Percentiles rank a stretch among this genome's conserved stretches.
These are phyloP conservation scores for Hymenoscyphus linearis DNA, from an alignment of 2,329 filamentous ascomycete species.

Conservation along the genomic window DNA sequence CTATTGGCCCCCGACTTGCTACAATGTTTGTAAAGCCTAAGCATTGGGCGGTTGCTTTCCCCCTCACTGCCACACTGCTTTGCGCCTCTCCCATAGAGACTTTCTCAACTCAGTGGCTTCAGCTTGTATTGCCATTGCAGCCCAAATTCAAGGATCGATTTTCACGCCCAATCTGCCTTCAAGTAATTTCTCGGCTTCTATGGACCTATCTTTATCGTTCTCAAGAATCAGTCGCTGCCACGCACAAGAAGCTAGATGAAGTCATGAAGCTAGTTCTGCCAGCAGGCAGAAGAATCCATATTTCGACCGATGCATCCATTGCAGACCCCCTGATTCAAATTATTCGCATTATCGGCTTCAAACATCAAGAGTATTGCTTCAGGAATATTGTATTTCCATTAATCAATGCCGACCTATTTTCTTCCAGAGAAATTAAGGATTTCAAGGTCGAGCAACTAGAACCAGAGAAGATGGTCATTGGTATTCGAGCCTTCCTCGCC, in stretches of 20 bases:
- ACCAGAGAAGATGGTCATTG: conserved; percentile 95
- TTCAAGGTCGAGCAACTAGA: conserved; percentile 82
- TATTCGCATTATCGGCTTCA: conserved; percentile 90
- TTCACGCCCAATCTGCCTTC: conserved; percentile 72
- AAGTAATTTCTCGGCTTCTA: conserved; percentile 81
- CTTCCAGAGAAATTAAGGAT: conserved; percentile 52
- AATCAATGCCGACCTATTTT: conserved; percentile 87
- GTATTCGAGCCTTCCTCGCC: conserved; percentile 86
- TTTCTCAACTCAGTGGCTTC: conserved; percentile 82
- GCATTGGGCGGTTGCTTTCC: conserved; percentile 86
- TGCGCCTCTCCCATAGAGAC: conserved; percentile 82
- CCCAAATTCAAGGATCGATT: conserved; percentile 78
- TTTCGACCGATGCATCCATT: conserved; percentile 78
- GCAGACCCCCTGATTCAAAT: conserved; percentile 89
- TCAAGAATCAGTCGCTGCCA: conserved; percentile 62
- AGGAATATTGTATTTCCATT: conserved; percentile 88
- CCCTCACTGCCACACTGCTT: conserved; percentile 77
- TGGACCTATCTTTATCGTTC: conserved; percentile 89
- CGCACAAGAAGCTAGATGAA: conserved; percentile 80
- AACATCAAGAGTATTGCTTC: conserved; percentile 90
- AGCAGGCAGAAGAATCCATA: conserved; percentile 69
- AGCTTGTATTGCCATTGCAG: conserved; percentile 71
- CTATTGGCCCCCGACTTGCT: conserved; percentile 70
- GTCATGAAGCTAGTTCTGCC: conserved; percentile 81
- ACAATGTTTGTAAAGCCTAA: conserved; percentile 88